Evolutionary conservation across 306 rosid genomes (phyloP), one percentile per base, ranked within the genome.

Genomic region (Hippophae rhamnoides): DNA sequence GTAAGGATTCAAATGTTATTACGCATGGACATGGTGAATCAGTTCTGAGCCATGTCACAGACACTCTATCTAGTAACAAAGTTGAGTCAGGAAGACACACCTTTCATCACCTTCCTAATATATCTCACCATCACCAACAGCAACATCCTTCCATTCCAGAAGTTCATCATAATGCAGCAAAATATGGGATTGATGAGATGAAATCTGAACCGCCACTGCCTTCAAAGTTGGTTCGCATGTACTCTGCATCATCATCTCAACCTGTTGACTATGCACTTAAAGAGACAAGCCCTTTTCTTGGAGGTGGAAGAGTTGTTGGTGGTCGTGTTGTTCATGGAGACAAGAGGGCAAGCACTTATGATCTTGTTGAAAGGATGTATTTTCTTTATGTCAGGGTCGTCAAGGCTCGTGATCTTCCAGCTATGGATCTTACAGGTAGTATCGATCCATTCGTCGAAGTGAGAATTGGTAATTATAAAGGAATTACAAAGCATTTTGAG

Each of bases 221-320:
- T 27, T 41, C 69, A 55, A 86, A 74, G 72, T 66, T 89, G 42
- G 89, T 83, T 13, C 90, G 69, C 4, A 73, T 82, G 81, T 71
- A 80, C 56, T 81, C 38, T 31, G 38, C 5, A 2, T 31, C 82
- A 46, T 78, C 92, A 1, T 61, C 74, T 5, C 97, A 89, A 54
- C 92, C 92, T 3, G 87, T 78, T 27, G 97, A 90, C 56, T 90
- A 63, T 62, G 84, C 94, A 6, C 81, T 90, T 2, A 90, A 87
- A 68, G 96, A 87, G 86, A 90, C 97, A 10, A 90, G 95, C 60
- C 97, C 97, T 10, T 85, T 71, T 61, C 94, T 90, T 1, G 97
- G 97, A 1, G 95, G 96, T 12, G 97, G 95, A 47, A 78, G 88
- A 69, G 95, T 90, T 47, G 86, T 87, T 5, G 95, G 94, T 1